Evolutionary conservation across 176 grass and related monocot species (phyloP).

Genomic region (Areca catechu): DNA sequence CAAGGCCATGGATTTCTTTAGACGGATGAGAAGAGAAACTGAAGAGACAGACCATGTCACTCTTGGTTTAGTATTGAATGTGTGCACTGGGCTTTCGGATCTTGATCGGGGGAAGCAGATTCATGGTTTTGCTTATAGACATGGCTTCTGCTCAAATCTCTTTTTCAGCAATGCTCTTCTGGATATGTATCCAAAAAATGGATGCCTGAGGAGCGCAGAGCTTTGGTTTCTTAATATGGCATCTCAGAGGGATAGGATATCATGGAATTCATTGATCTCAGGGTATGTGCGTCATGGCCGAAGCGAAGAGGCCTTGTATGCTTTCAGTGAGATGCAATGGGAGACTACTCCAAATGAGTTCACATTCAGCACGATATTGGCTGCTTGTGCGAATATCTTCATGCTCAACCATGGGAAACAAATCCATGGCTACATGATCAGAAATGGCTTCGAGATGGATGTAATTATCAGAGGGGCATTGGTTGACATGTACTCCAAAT

Average conservation of each 20-base stretch:
- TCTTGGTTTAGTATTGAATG: constrained; percentile 54
- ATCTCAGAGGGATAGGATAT: constrained; percentile 39
- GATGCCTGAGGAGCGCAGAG: constrained; percentile 61
- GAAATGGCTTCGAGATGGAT: constrained; percentile 60
- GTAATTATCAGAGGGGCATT: constrained; percentile 63
- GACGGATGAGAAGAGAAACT: constrained; percentile 47
- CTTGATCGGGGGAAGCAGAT: constrained; percentile 58
- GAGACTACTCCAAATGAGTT: constrained; percentile 53
- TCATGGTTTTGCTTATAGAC: constrained; percentile 47
- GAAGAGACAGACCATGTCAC: constrained; percentile 44
- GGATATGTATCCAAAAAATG: constrained; percentile 78
- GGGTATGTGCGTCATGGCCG: constrained; percentile 61
- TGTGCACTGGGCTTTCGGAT: constrained; percentile 52
- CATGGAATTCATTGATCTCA: constrained; percentile 85
- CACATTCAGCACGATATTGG: constrained; percentile 60
- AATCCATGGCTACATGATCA: constrained; percentile 82
- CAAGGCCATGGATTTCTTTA: constrained; percentile 64
- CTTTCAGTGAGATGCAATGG: constrained; percentile 49
- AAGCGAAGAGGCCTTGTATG: constrained; percentile 64
- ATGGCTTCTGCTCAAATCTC: constrained; percentile 21
- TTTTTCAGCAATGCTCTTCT: constrained; percentile 53
- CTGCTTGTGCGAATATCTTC: constrained; percentile 91
- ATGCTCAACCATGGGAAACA: constrained; percentile 60
- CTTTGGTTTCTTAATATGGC: constrained; percentile 41
- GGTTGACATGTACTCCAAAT: constrained; percentile 94